Base-by-base conservation (phyloP, 164 flowering plant species). In the Berberis vulgaris region DNA sequence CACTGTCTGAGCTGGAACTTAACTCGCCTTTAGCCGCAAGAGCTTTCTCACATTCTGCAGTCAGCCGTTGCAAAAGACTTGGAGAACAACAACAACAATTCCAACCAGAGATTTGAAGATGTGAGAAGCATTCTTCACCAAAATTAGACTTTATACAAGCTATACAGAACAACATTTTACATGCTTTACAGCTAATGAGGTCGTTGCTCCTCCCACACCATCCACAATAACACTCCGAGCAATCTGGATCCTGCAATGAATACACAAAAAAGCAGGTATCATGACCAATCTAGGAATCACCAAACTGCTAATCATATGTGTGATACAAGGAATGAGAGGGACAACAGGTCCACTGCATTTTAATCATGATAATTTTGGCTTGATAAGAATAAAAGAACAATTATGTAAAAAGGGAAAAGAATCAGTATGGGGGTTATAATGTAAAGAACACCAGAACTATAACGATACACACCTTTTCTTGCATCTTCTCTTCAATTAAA, bases 41-140 rank as follows among this genome's bases (percentile, higher is more conserved):
- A 42, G 88, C 89, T 69, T 80, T 74, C 61, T 84, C 80, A 54
- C 82, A 76, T 65, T 84, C 83, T 54, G 63, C 45, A 43, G 77
- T 76, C 66, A 91, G 70, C 54, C 49, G 65, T 45, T 78, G 76
- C 79, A 91, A 45, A 12, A 80, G 76, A 76, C 55, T 70, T 41
- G 93, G 96, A 63, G 76, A 75, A 77, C 97, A 91, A 72, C 87
- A 84, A 70, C 86, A 91, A 68, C 97, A 91, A 41, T 71, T 68
- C 97, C 95, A 90, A 44, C 82, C 77, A 71, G 77, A 78, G 40
- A 73, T 52, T 69, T 77, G 82, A 54, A 65, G 65, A 69, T 74
- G 74, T 26, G 69, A 65, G 66, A 81, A 71, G 72, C 60, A 78
- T 60, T 78, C 82, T 66, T 78, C 84, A 45, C 93, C 89, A 72